phyloP scores from a whole-genome alignment of 192 early-diverging fungal genomes.

The Coemansia sp. region DNA sequence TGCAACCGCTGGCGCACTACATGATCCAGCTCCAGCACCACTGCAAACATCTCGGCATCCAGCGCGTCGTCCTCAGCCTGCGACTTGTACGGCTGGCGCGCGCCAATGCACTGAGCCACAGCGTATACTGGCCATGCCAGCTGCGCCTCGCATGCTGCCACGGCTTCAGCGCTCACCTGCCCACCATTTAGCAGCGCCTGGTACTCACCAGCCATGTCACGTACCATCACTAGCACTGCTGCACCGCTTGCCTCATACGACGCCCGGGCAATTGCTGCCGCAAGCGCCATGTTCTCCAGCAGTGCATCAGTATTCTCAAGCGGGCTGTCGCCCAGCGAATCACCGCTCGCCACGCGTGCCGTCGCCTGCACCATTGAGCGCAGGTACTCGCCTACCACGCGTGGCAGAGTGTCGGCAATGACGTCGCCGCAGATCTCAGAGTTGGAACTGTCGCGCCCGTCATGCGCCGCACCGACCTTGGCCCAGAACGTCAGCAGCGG shows the following conservation, averaged over 20 bases:
- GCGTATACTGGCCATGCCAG: conserved; percentile 81
- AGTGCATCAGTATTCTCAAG: conserved; percentile 56
- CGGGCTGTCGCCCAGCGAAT: conserved; percentile 34
- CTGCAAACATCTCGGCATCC: conserved; percentile 72
- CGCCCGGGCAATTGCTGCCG: conserved; percentile 64
- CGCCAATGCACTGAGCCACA: conserved; percentile 64
- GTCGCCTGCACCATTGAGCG: conserved; percentile 47
- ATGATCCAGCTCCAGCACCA: conserved; percentile 66
- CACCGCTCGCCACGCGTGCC: conserved; percentile 20
- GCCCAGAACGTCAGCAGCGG: conserved; percentile 87
- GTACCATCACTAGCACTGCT: conserved; percentile 54
- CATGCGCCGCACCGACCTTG: conserved; percentile 64
- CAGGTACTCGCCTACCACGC: conserved; percentile 53
- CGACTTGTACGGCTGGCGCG: conserved; percentile 69
- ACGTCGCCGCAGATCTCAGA: conserved; percentile 31
- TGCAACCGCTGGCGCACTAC: conserved; percentile 61
- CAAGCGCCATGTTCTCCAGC: conserved; percentile 64
- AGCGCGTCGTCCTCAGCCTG: conserved; percentile 75
- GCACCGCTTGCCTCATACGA: conserved; percentile 62
- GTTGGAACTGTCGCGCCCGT: conserved; percentile 34
- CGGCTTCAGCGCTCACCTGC: conserved; percentile 43
- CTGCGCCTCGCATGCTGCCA: conserved; percentile 58
- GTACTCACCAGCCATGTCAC: conserved; percentile 62
- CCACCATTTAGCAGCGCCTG: conserved; percentile 47
- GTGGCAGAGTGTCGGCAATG: conserved; percentile 31